Evolutionary conservation across 2,329 filamentous ascomycete genomes (phyloP), one percentile per base, ranked within the genome.

Genomic region (Graphiopsis chlorocephala): DNA sequence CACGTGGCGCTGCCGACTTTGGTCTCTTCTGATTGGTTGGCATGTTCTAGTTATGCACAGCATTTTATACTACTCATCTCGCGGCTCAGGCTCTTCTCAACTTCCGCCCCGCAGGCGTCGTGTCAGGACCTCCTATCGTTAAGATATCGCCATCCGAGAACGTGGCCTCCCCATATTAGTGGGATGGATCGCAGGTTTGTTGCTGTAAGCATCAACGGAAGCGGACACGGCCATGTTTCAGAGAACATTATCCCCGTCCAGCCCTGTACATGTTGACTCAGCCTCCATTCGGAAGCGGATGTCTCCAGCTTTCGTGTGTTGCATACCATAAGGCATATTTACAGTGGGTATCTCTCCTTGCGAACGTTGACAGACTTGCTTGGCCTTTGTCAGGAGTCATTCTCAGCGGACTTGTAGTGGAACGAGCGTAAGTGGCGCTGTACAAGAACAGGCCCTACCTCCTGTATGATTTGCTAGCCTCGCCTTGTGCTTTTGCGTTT

Each of bases 41-140:
- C 26, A 6, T 12, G 26, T 0, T 2, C 50, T 8, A 53, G 11
- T 55, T 62, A 45, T 62, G 60, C 48, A 55, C 31, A 33, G 17
- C 5, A 31, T 11, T 56, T 38, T 56, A 38, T 53, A 29, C 50
- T 31, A 29, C 33, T 29, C 48, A 52, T 55, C 28, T 62, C 33
- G 23, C 60, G 60, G 60, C 33, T 53, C 25, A 55, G 60, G 48
- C 60, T 62, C 23, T 45, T 62, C 38, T 31, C 28, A 23, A 23
- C 33, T 62, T 62, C 60, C 60, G 60, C 48, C 60, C 60, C 60
- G 60, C 60, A 62, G 47, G 10, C 33, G 10, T 62, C 60, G 60
- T 62, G 25, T 55, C 35, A 45, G 25, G 15, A 45, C 38, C 38
- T 45, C 38, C 38, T 45, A 20, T 45, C 25, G 25, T 53, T 4